Base-by-base conservation (phyloP, 495 filamentous ascomycete species). In the Friedmanniomyces simplex region DNA sequence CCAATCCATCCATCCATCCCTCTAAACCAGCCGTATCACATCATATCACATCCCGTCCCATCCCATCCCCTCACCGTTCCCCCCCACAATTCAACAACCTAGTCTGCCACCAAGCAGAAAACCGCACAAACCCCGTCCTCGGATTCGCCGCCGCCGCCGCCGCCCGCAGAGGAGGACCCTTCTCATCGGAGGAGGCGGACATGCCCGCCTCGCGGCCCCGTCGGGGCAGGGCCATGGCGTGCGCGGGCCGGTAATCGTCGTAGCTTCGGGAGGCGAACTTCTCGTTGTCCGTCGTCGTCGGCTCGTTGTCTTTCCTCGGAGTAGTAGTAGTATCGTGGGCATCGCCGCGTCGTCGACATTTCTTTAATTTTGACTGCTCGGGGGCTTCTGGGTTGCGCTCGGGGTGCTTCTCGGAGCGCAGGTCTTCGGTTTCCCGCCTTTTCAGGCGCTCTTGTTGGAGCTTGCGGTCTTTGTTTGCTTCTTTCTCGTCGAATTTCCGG, bases 401-500 rank as follows among this genome's bases (percentile, higher is more conserved):
- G 21, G 49, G 57, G 18, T 55, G 53, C 37, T 59, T 58, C 21
- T 61, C 64, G 11, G 13, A 1, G 39, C 43, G 48, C 21, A 25
- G 18, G 34, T 48, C 47, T 30, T 50, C 49, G 16, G 45, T 50
- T 56, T 64, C 50, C 13, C 51, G 34, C 16, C 50, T 32, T 18
- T 59, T 56, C 25, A 28, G 5, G 12, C 20, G 18, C 43, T 63
- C 61, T 2, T 45, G 49, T 24, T 52, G 39, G 1, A 63, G 54
- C 34, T 59, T 74, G 68, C 66, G 76, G 69, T 16, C 74, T 68
- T 70, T 63, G 45, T 78, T 79, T 51, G 72, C 70, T 48, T 77
- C 79, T 52, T 79, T 77, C 57, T 78, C 72, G 54, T 81, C 76
- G 45, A 78, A 69, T 53, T 80, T 79, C 26, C 71, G 74, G 6